Percentiles rank a stretch among this genome's conserved stretches.
Conservation (phyloP, 179 eudicot genomes). For the Spergularia azorica region DNA sequence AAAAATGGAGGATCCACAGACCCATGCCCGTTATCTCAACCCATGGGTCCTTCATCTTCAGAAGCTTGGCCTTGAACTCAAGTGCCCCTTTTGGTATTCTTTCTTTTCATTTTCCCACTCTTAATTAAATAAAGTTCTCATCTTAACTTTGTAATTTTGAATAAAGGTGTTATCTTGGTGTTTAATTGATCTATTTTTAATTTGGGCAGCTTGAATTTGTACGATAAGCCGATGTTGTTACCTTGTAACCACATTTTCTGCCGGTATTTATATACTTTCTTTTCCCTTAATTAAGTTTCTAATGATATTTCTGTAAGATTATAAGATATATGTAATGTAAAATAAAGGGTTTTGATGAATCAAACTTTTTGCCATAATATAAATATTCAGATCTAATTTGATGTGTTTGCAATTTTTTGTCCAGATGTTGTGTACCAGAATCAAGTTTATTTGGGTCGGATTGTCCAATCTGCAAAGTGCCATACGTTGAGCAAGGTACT, state of each 20-base stretch:
- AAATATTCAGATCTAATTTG: neutral
- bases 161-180: neutral
- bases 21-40: constrained; percentile 44
- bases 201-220: constrained; percentile 57
- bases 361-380: no score
- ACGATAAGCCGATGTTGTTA: constrained; percentile 57
- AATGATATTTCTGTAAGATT: no score
- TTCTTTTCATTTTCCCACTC: neutral
- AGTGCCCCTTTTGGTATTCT: constrained; percentile 72
- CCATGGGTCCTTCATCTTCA: constrained; percentile 70
- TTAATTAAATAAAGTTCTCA: no score
- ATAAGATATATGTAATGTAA: no score
- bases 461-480: constrained; percentile 64
- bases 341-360: no score
- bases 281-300: neutral
- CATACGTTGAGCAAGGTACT: constrained; percentile 53
- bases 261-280: constrained; percentile 39
- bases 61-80: constrained; percentile 78
- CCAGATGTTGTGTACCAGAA: constrained; percentile 57
- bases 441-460: constrained; percentile 41
- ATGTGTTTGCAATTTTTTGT: constrained; percentile 11
- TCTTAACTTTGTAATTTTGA: neutral
- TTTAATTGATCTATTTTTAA: constrained; percentile 4
- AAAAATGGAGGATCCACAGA: constrained; percentile 54
- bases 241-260: constrained; percentile 87